phyloP scores from a whole-genome alignment of 2,329 filamentous ascomycete species.

The Xylaria hypoxylon region DNA sequence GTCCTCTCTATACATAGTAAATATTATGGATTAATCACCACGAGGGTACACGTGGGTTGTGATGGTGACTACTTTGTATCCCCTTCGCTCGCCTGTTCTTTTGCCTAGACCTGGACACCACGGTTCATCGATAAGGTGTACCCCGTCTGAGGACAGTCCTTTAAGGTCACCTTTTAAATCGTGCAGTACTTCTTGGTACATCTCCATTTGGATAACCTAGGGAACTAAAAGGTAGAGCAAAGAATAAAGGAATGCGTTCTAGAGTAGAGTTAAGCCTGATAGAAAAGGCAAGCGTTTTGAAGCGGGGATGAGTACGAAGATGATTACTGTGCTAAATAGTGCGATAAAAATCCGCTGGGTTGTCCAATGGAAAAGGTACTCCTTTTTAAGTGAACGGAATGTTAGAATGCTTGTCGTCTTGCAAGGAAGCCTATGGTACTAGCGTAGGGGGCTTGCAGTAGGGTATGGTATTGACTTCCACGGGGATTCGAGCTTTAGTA shows the following conservation, averaged over 20 bases:
- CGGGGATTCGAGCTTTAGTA: not conserved
- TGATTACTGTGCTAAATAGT: not conserved
- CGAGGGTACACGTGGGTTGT: too few species aligned
- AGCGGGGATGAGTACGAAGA: not conserved
- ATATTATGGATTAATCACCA: too few species aligned
- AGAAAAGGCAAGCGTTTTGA: conserved; percentile 1
- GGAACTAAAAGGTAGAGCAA: not conserved
- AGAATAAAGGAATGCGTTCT: not conserved
- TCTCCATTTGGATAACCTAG: not conserved
- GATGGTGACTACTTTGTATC: too few species aligned
- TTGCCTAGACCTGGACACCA: too few species aligned
- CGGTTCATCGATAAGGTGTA: not conserved
- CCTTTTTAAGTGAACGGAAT: not conserved
- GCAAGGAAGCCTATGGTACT: too few species aligned
- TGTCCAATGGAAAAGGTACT: not conserved
- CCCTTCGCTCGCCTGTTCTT: too few species aligned
- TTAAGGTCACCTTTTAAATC: not conserved
- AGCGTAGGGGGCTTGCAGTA: not conserved
- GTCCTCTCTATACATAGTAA: too few species aligned
- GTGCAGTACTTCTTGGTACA: not conserved
- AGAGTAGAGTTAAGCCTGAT: not conserved
- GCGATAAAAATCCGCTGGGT: not conserved
- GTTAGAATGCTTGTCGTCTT: not conserved
- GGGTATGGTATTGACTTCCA: not conserved
- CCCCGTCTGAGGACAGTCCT: not conserved